A percentile compares a stretch with the other conserved stretches of the same genome.
These are phyloP conservation scores for Cercospora beticola DNA, from an alignment of 2,329 filamentous ascomycete species.

Conservation along the genomic window DNA sequence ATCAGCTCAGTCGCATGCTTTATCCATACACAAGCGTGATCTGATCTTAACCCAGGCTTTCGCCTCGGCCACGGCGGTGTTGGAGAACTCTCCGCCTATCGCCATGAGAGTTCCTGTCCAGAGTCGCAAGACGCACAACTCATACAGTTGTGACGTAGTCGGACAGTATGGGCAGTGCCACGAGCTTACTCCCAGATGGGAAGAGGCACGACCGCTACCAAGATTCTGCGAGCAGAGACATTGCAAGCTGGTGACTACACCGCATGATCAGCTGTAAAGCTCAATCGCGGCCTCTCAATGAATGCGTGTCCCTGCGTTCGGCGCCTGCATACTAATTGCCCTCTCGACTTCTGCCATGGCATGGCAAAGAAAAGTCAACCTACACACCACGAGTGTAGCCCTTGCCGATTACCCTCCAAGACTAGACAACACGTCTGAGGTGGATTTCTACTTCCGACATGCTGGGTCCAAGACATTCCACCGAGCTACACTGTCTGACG, in stretches of 20 bases:
- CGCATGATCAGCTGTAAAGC: not conserved
- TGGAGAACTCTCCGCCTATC: not conserved
- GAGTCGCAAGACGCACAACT: not conserved
- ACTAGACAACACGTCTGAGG: not conserved
- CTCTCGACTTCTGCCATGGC: too few species aligned
- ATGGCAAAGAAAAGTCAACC: not conserved
- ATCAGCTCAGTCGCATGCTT: not conserved
- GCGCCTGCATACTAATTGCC: too few species aligned
- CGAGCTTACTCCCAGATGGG: not conserved
- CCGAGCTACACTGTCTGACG: not conserved
- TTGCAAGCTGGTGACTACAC: not conserved
- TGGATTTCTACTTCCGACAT: conserved; percentile 1
- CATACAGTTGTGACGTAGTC: not conserved
- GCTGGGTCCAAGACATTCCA: not conserved
- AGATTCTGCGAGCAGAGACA: not conserved
- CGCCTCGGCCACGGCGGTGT: too few species aligned
- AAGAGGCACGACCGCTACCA: not conserved
- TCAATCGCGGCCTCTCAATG: not conserved
- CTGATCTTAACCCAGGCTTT: not conserved
- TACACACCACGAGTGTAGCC: not conserved
- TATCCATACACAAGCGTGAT: not conserved
- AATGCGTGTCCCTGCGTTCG: not conserved
- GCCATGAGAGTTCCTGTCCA: not conserved
- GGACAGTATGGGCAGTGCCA: not conserved
- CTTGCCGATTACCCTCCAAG: not conserved